Percentiles rank a stretch among this genome's conserved stretches.
phyloP scores from a whole-genome alignment of 768 basidiomycete genomes.

The Termitomyces sp. region DNA sequence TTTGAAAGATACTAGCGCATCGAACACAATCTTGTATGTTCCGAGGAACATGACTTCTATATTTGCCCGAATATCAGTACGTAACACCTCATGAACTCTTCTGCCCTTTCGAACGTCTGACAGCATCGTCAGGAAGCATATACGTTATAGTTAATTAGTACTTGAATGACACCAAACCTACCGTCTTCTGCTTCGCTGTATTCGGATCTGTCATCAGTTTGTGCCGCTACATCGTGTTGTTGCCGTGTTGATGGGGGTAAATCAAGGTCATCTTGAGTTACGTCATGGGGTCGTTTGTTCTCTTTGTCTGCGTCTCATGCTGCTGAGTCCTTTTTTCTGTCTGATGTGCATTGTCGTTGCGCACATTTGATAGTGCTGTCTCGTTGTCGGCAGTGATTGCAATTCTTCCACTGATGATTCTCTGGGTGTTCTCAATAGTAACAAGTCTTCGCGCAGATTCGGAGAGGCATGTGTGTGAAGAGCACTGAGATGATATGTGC shows the following conservation, averaged over 20 bases:
- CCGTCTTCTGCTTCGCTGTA: too few species aligned
- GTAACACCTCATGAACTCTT: too few species aligned
- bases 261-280: not conserved
- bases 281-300: not conserved
- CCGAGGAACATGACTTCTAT: not conserved
- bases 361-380: not conserved
- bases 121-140: too few species aligned
- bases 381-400: not conserved
- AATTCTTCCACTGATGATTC: not conserved
- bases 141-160: too few species aligned
- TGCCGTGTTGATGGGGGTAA: not conserved
- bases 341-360: not conserved
- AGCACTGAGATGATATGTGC: too few species aligned
- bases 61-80: too few species aligned
- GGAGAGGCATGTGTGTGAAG: not conserved
- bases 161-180: not conserved
- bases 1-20: not conserved
- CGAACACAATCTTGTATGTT: not conserved
- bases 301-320: not conserved
- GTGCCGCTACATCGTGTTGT: not conserved
- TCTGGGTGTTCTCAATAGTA: not conserved
- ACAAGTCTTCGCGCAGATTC: not conserved
- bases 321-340: slow-evolving; percentile 8
- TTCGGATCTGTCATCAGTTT: not conserved
- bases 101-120: too few species aligned